Evolutionary conservation across 148 eudicot species (phyloP), one percentile per base, ranked within the genome.

Genomic region (Mesembryanthemum crystallinum): DNA sequence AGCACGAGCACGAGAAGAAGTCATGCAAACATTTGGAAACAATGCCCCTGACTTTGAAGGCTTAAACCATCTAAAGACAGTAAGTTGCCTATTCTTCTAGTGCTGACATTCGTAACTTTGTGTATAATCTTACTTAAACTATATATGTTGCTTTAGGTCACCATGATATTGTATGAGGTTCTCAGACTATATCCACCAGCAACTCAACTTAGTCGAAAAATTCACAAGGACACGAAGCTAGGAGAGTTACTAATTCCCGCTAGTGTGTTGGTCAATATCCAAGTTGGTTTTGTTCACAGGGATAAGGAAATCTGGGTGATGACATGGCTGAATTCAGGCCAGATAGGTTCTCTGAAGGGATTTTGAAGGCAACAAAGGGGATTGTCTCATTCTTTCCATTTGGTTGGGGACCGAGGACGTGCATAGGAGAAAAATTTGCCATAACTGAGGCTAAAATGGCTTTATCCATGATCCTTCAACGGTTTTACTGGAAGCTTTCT

Each of bases 341-440:
- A 43, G 62, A 76, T 0, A 65, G 79, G 60, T 80, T 80, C 20
- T 57, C 72, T 57, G 76, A 80, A 64, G 83, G 83, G 20, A 30
- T 80, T 17, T 63, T 54, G 20, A 76, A 76, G 76, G 83, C 83
- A 66, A 58, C 77, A 25, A 47, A 18, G 8, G 83, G 79, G 49
- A 76, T 45, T 12, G 58, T 37, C 23, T 32, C 76, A 39, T 76
- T 65, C 18, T 81, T 76, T 35, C 76, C 79, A 13, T 76, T 80
- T 28, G 76, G 69, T 58, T 71, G 76, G 76, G 83, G 83, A 9
- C 82, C 82, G 12, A 74, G 82, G 39, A 80, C 74, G 37, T 80
- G 75, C 64, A 35, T 75, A 39, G 82, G 82, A 18, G 73, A 80
- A 59, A 80, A 59, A 20, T 80, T 80, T 30, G 71, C 80, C 33